A percentile compares a stretch with the other conserved stretches of the same genome.
These are phyloP conservation scores for Sistotremastrum suecicum DNA, from an alignment of 768 basidiomycete species.

Conservation along the genomic window DNA sequence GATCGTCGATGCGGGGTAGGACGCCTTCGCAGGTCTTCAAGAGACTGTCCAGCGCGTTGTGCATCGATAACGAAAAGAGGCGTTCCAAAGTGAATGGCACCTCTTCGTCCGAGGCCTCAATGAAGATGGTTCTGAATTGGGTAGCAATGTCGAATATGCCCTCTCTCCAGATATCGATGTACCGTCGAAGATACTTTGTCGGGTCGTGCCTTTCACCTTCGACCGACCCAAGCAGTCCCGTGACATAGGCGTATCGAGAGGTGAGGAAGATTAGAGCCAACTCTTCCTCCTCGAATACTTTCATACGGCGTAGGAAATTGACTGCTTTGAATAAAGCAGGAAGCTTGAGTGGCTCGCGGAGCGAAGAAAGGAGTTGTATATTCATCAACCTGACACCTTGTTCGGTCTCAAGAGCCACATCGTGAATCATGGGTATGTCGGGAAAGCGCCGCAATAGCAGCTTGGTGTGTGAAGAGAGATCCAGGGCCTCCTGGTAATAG, in stretches of 20 bases:
- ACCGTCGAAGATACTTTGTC: constrained; percentile 67
- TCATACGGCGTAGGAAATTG: constrained; percentile 76
- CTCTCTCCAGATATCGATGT: constrained; percentile 85
- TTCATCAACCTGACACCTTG: constrained; percentile 61
- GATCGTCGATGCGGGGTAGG: constrained; percentile 43
- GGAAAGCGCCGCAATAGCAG: constrained; percentile 30
- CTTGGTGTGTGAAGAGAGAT: constrained; percentile 61
- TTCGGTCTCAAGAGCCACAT: constrained; percentile 53
- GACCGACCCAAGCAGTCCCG: constrained; percentile 37
- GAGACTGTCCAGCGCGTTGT: constrained; percentile 48
- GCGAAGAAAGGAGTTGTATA: constrained; percentile 57
- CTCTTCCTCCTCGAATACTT: constrained; percentile 57
- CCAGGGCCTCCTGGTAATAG: constrained; percentile 84
- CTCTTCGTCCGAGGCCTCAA: too few relatives aligned
- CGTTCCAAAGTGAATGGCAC: constrained; percentile 34
- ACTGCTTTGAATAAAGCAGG: constrained; percentile 85
- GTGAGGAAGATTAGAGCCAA: constrained; percentile 79
- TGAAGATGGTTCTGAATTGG: constrained; percentile 79
- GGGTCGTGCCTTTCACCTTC: constrained; percentile 55
- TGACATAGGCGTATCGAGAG: constrained; percentile 53
- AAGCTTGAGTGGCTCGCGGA: constrained; percentile 78
- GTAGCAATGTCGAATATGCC: constrained; percentile 85
- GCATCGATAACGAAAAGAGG: constrained; percentile 49
- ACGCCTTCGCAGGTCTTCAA: constrained; percentile 49
- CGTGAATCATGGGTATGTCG: constrained; percentile 35